These are phyloP conservation scores for Sequoiadendron giganteum DNA, from an alignment of 75 land plant genomes.

Conservation along the genomic window DNA sequence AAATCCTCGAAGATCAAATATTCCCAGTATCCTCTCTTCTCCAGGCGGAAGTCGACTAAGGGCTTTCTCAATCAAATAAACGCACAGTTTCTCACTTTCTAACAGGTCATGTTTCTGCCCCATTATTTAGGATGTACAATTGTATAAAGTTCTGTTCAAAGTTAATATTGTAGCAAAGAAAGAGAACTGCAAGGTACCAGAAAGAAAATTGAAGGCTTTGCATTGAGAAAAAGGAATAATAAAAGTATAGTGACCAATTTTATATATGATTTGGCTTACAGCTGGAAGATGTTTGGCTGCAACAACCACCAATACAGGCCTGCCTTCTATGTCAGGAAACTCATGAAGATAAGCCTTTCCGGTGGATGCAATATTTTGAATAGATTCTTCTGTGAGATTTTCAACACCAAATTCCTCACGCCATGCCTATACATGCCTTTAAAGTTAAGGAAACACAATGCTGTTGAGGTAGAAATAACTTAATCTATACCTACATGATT, in stretches of 20 bases:
- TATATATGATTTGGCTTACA: conserved; percentile 6
- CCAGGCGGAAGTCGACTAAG: conserved; percentile 76
- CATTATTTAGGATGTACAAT: conserved; percentile 6
- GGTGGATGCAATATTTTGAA: conserved; percentile 53
- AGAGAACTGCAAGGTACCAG: background rate
- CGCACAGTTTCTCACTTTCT: conserved; percentile 84
- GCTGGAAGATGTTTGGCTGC: conserved; percentile 74
- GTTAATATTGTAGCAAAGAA: background rate
- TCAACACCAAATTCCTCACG: conserved; percentile 91
- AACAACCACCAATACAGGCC: conserved; percentile 96
- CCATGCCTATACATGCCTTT: conserved; percentile 60
- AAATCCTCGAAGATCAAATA: conserved; percentile 91
- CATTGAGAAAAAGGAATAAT: background rate
- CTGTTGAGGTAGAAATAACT: background rate
- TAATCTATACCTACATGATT: background rate
- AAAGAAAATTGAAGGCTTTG: background rate
- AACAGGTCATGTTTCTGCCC: conserved; percentile 54
- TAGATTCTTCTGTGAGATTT: conserved; percentile 60
- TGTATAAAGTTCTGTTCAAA: background rate
- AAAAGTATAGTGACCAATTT: background rate
- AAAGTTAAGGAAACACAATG: conserved; percentile 16
- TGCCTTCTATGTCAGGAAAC: conserved; percentile 61
- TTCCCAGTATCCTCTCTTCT: conserved; percentile 75
- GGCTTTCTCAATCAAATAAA: conserved; percentile 84
- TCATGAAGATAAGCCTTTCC: conserved; percentile 92